phyloP scores from a whole-genome alignment of 2,329 filamentous ascomycete species.

The Penicillium concentricum region DNA sequence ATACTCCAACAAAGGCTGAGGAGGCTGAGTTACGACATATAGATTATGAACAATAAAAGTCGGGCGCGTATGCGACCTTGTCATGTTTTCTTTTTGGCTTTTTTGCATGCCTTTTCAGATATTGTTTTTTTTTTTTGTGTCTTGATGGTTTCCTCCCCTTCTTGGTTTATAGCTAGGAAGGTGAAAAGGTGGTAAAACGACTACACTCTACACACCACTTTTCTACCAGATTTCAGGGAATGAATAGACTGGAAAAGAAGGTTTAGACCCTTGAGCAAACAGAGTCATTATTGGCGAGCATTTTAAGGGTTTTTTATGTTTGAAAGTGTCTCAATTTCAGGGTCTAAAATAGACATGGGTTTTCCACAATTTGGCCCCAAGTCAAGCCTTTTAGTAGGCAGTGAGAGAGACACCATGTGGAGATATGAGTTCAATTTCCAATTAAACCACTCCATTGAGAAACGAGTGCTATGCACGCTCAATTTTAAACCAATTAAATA shows the following conservation, averaged over 20 bases:
- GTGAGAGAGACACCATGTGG: background rate
- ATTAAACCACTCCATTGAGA: background rate
- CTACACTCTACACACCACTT: too few species aligned
- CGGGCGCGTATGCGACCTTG: too few species aligned
- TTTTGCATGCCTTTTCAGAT: too few species aligned
- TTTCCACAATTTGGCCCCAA: background rate
- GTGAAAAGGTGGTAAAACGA: too few species aligned
- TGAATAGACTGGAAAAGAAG: background rate
- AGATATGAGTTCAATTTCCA: background rate
- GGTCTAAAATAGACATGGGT: background rate
- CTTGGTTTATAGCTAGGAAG: too few species aligned
- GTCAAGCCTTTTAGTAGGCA: background rate
- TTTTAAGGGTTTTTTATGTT: background rate
- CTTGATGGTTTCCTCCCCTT: too few species aligned
- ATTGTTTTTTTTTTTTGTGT: too few species aligned
- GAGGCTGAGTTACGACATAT: background rate
- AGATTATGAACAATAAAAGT: background rate
- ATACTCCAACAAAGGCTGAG: too few species aligned
- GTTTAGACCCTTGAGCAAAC: background rate
- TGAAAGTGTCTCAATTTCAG: background rate
- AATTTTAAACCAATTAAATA: background rate
- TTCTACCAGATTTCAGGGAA: background rate
- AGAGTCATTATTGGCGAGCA: background rate
- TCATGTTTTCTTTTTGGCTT: too few species aligned
- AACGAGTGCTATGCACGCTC: background rate